Conservation (phyloP, 1,139 yeast species). For the Diutina siamensis region DNA sequence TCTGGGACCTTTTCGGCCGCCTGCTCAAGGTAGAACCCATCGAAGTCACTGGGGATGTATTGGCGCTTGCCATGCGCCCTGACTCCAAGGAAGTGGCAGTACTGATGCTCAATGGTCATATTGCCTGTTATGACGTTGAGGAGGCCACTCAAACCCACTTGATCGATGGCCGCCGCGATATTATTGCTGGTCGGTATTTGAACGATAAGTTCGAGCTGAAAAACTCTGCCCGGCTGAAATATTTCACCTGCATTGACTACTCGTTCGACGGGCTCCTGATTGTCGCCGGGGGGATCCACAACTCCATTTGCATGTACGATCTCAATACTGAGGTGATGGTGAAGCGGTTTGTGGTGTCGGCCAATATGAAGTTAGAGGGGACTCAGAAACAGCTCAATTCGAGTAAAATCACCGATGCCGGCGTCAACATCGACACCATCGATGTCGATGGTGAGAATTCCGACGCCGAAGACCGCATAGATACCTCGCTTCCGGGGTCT, state of each 20-base stretch:
- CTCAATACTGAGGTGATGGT: slow-evolving; percentile 76
- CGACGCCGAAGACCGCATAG: slow-evolving; percentile 75
- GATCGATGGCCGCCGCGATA: slow-evolving; percentile 80
- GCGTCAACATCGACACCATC: slow-evolving; percentile 61
- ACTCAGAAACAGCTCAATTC: slow-evolving; percentile 74
- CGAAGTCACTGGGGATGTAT: slow-evolving; percentile 75
- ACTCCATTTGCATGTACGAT: slow-evolving; percentile 85
- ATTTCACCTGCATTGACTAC: slow-evolving; percentile 70
- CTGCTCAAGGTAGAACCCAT: slow-evolving; percentile 85
- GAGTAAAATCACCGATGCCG: slow-evolving; percentile 76
- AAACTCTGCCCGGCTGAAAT: slow-evolving; percentile 75
- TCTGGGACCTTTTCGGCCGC: slow-evolving; percentile 88
- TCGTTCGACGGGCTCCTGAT: slow-evolving; percentile 83
- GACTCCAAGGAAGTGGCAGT: slow-evolving; percentile 88
- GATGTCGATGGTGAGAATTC: slow-evolving; percentile 82
- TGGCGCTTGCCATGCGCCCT: slow-evolving; percentile 76
- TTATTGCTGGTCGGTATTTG: slow-evolving; percentile 74
- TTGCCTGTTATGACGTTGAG: slow-evolving; percentile 74
- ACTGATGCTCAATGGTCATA: slow-evolving; percentile 80
- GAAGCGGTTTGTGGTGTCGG: slow-evolving; percentile 72
- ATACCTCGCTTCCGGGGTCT: slow-evolving; percentile 77
- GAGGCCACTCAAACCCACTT: slow-evolving; percentile 70
- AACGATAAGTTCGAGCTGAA: slow-evolving; percentile 75
- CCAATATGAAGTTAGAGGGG: slow-evolving; percentile 86
- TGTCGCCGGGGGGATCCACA: slow-evolving; percentile 89